Evolutionary conservation across 73 alveolate species (phyloP).

Genomic region (Paramecium sexaurelia): DNA sequence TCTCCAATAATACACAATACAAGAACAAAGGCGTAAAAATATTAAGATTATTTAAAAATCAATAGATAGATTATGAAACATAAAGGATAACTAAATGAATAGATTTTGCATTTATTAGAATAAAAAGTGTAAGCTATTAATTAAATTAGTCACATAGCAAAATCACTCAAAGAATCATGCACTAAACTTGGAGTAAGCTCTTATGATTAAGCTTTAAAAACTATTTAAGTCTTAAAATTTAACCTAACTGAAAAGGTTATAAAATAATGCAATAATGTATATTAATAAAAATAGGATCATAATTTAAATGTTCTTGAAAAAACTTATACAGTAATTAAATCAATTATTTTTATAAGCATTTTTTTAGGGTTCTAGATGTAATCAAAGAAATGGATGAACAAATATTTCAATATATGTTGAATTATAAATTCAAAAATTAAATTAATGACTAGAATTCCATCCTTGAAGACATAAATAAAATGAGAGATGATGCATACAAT

Average conservation of each 20-base stretch:
- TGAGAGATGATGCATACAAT: constrained; percentile 12
- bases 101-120: not conserved
- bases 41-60: not conserved
- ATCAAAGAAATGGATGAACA: not conserved
- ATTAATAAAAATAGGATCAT: not conserved
- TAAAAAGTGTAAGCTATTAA: not conserved
- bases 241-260: not conserved
- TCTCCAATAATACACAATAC: not conserved
- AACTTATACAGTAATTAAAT: not conserved
- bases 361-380: not conserved
- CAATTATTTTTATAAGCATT: not conserved
- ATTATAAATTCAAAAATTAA: not conserved
- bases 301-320: not conserved
- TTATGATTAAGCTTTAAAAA: not conserved
- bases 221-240: not conserved
- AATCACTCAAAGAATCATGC: not conserved
- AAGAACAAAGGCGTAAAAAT: not conserved
- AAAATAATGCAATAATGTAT: not conserved
- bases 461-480: not conserved
- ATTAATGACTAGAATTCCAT: not conserved
- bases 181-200: not conserved
- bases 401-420: not conserved
- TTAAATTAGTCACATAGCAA: constrained; percentile 1
- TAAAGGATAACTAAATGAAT: not conserved
- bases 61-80: not conserved